Conservation (phyloP, 805 yeast genomes). For the Danielozyma ontarioensis region DNA sequence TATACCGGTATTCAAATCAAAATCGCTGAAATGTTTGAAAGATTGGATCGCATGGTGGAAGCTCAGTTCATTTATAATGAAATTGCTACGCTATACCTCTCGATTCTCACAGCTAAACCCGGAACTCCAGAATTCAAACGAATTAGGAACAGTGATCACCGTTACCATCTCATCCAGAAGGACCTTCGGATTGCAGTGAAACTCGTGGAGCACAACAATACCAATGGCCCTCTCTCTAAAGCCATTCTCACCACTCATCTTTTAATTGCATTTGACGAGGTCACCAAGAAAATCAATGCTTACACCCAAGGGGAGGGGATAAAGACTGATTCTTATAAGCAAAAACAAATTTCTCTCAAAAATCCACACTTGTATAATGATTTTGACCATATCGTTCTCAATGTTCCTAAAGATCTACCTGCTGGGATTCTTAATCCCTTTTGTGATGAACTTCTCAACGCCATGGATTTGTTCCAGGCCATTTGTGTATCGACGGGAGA, state of each 20-base stretch:
- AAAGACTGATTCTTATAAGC: too few relatives aligned
- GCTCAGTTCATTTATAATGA: slow-evolving; percentile 68
- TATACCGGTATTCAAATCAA: slow-evolving; percentile 89
- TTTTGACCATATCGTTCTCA: background rate
- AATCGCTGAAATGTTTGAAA: slow-evolving; percentile 81
- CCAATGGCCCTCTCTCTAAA: slow-evolving; percentile 45
- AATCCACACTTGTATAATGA: background rate
- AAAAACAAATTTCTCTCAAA: too few relatives aligned
- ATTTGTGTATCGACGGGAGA: slow-evolving; percentile 68
- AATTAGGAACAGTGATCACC: slow-evolving; percentile 20
- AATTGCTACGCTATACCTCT: slow-evolving; percentile 53
- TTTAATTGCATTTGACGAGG: slow-evolving; percentile 61
- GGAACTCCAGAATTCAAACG: slow-evolving; percentile 14
- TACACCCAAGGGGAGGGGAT: background rate
- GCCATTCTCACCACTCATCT: slow-evolving; percentile 60
- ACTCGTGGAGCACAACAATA: slow-evolving; percentile 51
- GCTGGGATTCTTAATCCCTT: slow-evolving; percentile 37
- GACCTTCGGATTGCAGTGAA: slow-evolving; percentile 67
- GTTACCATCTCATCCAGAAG: slow-evolving; percentile 62
- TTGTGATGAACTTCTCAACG: slow-evolving; percentile 70
- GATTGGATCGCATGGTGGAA: slow-evolving; percentile 53
- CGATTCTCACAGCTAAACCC: slow-evolving; percentile 39
- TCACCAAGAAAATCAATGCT: slow-evolving; percentile 36
- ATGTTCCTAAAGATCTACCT: background rate
- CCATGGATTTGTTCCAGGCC: slow-evolving; percentile 72